These are phyloP conservation scores for Saksenaea oblongispora DNA, from an alignment of 371 early-diverging fungal species.

Conservation along the genomic window DNA sequence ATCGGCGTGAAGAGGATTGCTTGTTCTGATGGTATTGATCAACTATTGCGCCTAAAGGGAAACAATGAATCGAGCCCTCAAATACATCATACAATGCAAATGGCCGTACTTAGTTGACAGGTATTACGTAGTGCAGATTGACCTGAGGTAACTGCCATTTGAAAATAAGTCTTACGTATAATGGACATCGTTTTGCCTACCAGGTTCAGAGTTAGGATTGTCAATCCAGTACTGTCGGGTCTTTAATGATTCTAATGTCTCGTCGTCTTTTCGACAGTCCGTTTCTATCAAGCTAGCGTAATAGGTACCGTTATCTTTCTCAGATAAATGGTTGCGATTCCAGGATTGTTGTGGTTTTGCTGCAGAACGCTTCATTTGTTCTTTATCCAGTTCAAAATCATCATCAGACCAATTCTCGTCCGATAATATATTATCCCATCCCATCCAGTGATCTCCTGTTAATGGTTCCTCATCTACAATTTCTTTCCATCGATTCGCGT, in stretches of 20 bases:
- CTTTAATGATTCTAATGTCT: not conserved
- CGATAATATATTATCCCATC: slow-evolving; percentile 5
- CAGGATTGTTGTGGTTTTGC: not conserved
- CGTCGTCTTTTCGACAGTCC: not conserved
- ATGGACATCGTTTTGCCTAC: not conserved
- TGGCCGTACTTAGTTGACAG: not conserved
- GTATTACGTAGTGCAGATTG: not conserved
- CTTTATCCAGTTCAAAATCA: slow-evolving; percentile 1
- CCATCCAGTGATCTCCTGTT: slow-evolving; percentile 5
- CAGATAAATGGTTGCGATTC: not conserved
- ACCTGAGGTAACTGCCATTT: not conserved
- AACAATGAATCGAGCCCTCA: not conserved
- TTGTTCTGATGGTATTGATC: not conserved
- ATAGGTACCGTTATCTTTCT: not conserved
- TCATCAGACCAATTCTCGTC: slow-evolving; percentile 9
- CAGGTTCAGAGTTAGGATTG: not conserved
- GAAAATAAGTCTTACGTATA: not conserved
- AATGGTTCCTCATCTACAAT: slow-evolving; percentile 10
- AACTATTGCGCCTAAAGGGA: not conserved
- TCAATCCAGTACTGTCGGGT: not conserved
- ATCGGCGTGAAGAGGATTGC: not conserved
- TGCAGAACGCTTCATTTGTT: not conserved
- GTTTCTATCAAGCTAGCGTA: not conserved
- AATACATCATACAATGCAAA: not conserved
- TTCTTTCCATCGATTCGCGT: slow-evolving; percentile 1